A percentile compares a stretch with the other conserved stretches of the same genome.
Evolutionary conservation across 192 early-diverging fungal genomes (phyloP).

Genomic region (Coemansia javaensis): DNA sequence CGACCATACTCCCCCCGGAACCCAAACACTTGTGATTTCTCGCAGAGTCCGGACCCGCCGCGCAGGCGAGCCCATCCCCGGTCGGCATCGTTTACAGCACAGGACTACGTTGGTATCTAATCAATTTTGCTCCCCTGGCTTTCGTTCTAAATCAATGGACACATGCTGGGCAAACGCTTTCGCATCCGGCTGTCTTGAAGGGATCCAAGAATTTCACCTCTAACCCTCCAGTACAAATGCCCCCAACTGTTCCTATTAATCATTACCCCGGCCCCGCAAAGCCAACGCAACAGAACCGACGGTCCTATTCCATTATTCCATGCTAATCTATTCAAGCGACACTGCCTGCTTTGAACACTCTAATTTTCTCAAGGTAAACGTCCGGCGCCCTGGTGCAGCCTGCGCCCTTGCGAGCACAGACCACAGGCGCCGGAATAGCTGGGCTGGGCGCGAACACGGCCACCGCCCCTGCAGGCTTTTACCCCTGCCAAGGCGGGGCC

Average conservation of each 20-base stretch:
- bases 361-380: constrained; percentile 65
- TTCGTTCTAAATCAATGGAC: constrained; percentile 71
- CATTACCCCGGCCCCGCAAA: constrained; percentile 61
- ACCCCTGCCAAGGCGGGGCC: no score
- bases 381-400: constrained; percentile 26
- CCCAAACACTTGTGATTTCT: constrained; percentile 76
- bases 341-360: constrained; percentile 62
- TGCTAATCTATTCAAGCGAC: constrained; percentile 61
- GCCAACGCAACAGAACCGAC: constrained; percentile 62
- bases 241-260: constrained; percentile 80
- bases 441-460: constrained; percentile 14
- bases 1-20: constrained; percentile 70
- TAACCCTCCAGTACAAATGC: constrained; percentile 76
- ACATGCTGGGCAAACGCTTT: constrained; percentile 73
- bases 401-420: neutral
- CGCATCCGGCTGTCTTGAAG: constrained; percentile 75
- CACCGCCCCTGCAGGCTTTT: no score
- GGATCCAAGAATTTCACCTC: constrained; percentile 87
- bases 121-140: constrained; percentile 79
- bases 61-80: constrained; percentile 70
- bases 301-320: constrained; percentile 68
- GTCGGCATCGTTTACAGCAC: constrained; percentile 79
- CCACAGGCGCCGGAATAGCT: constrained; percentile 25
- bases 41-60: constrained; percentile 56
- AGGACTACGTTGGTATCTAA: constrained; percentile 81